Base-by-base conservation (phyloP, 1,284 basidiomycete genomes). In the Kwoniella shivajii region DNA sequence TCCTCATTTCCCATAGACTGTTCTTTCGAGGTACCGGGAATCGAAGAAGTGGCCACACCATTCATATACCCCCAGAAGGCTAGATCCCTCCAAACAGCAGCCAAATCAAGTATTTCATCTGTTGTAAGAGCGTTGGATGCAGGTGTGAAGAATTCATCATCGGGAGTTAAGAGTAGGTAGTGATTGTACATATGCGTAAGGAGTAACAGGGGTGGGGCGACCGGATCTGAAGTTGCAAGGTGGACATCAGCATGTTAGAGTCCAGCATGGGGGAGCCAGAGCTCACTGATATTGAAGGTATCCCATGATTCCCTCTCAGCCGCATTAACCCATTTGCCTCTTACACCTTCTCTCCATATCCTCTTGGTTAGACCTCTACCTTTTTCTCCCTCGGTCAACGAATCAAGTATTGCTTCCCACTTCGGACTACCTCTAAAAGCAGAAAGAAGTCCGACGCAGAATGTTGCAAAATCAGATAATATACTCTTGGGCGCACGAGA, bases 91-190 rank as follows among this genome's bases (percentile, higher is more conserved):
- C 76, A 79, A 20, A 78, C 71, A 1, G 64, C 61, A 2, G 70
- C 69, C 6, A 79, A 55, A n/a, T 81, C 54, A 14, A 71, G 52
- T 4, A 97, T 82, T 70, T 99, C 95, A 67, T 96, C 92, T 7
- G 94, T 75, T 0, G 83, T 83, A 2, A 99, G 82, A 0, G 91
- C 88, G 66, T 93, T 93, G 14, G 67, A 60, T 1, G 61, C 18
- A 2, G 49, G 45, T 0, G 85, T 84, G 72, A 94, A 94, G 78
- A 99, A 98, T 75, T 99, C 95, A 74, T 98, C 95, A 66, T 99
- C 96, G 2, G 91, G 91, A 81, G 99, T 89, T 0, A 93, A 92
- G 37, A 93, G 81, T 18, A 99, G 84, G 11, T 87, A 85, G 61
- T 95, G 88, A 2, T 86, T 85, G 74, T 97, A 95, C 18, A 97